Evolutionary conservation across 75 land plant species (phyloP).

Genomic region (Sequoia sempervirens): DNA sequence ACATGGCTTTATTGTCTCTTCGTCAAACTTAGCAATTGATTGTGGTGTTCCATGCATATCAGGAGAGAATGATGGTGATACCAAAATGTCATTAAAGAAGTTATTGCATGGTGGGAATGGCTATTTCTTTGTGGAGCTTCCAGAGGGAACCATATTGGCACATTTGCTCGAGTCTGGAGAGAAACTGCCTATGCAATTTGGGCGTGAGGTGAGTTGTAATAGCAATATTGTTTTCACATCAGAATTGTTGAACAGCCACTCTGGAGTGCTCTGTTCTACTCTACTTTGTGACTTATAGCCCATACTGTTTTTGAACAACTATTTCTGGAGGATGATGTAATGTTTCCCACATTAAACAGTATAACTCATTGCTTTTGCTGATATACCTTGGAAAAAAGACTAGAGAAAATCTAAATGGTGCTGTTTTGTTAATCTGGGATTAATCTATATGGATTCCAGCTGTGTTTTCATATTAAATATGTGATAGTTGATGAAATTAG

Average conservation of each 20-base stretch:
- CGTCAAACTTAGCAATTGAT: not conserved
- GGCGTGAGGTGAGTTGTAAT: conserved; percentile 75
- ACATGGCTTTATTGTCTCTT: not conserved
- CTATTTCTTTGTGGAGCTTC: conserved; percentile 86
- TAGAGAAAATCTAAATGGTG: not conserved
- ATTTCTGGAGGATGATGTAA: not conserved
- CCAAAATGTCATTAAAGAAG: conserved; percentile 40
- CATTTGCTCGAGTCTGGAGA: conserved; percentile 69
- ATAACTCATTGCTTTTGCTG: not conserved
- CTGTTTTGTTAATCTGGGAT: not conserved
- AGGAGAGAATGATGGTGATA: conserved; percentile 31
- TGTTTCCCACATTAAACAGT: not conserved
- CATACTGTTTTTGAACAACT: not conserved
- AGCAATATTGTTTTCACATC: not conserved
- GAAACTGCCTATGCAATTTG: conserved; percentile 89
- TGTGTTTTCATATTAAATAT: not conserved
- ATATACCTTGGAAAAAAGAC: not conserved
- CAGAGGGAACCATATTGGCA: conserved; percentile 64
- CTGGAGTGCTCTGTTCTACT: not conserved
- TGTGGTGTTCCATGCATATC: conserved; percentile 11
- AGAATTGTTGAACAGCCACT: not conserved
- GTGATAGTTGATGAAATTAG: not conserved
- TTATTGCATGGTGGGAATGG: conserved; percentile 35
- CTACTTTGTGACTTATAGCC: not conserved
- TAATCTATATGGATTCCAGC: not conserved